These are phyloP conservation scores for Ophiostoma triangulosporum DNA, from an alignment of 2,329 filamentous ascomycete genomes.

Conservation along the genomic window DNA sequence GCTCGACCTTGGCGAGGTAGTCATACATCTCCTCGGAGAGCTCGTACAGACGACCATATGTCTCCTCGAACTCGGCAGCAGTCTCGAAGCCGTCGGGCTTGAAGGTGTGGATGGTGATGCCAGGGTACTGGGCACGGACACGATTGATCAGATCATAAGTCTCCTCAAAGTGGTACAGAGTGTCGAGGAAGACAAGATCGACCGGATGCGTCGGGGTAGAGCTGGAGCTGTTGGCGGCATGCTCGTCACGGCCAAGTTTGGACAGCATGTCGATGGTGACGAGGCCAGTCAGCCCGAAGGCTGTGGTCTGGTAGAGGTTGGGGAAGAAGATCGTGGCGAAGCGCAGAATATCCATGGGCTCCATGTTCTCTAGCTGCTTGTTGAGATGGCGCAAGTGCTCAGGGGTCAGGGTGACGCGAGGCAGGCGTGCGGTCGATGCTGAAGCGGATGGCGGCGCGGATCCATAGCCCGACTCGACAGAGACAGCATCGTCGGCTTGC, in stretches of 20 bases:
- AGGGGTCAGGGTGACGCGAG: constrained; percentile 73
- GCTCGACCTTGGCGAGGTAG: constrained; percentile 95
- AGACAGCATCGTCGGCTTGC: constrained; percentile 25
- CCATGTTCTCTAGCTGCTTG: constrained; percentile 71
- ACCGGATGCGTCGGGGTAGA: constrained; percentile 24
- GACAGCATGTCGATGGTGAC: constrained; percentile 78
- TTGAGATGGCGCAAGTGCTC: constrained; percentile 86
- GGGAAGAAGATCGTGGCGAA: constrained; percentile 89
- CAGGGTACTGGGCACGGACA: constrained; percentile 62
- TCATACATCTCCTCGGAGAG: constrained; percentile 82
- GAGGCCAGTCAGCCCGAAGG: constrained; percentile 69
- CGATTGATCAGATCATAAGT: constrained; percentile 61
- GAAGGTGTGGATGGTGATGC: constrained; percentile 75
- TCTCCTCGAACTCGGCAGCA: constrained; percentile 62
- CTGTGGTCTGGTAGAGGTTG: constrained; percentile 75
- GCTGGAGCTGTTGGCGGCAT: not conserved
- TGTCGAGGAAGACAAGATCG: constrained; percentile 71
- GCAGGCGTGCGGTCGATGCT: constrained; percentile 51
- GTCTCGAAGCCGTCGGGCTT: constrained; percentile 67
- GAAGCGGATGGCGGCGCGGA: constrained; percentile 36
- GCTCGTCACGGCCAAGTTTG: constrained; percentile 51
- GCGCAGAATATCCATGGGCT: constrained; percentile 79
- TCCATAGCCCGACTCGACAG: constrained; percentile 74
- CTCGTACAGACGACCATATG: constrained; percentile 80
- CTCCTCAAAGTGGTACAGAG: constrained; percentile 69